phyloP scores from a whole-genome alignment of 139 green algal species.

The Coelastrella sp. region DNA sequence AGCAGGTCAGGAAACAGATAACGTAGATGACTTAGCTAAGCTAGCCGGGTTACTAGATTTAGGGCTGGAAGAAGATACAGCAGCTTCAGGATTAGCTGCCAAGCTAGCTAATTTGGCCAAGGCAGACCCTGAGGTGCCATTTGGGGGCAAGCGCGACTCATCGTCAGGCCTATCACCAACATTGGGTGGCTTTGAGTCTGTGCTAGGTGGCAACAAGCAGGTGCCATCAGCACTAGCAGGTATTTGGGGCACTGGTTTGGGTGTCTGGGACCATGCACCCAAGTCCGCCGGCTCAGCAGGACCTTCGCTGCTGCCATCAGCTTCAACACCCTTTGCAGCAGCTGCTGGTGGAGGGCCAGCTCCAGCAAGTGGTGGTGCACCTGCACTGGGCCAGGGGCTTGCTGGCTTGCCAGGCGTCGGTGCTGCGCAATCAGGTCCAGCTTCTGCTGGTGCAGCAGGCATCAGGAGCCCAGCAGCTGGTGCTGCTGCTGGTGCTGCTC shows the following conservation, averaged over 20 bases:
- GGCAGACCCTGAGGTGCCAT: neutral
- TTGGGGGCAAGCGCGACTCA: slow-evolving; percentile 14
- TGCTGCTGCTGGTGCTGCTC: neutral
- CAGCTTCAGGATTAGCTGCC: slow-evolving; percentile 16
- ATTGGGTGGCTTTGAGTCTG: slow-evolving; percentile 20
- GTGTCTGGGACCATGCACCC: slow-evolving; percentile 41
- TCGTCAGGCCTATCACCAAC: slow-evolving; percentile 15
- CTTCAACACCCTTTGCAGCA: neutral
- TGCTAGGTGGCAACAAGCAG: slow-evolving; percentile 16
- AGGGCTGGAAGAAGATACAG: slow-evolving; percentile 9
- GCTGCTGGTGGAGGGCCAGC: neutral
- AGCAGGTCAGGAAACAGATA: neutral
- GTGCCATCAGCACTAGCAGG: slow-evolving; percentile 25
- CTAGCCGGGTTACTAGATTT: slow-evolving; percentile 10
- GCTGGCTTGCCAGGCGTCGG: neutral
- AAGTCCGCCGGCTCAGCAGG: neutral
- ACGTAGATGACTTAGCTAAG: slow-evolving; percentile 23
- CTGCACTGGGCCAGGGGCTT: neutral
- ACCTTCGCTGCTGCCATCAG: neutral
- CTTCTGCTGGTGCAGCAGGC: slow-evolving; percentile 2
- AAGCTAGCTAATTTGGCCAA: slow-evolving; percentile 15
- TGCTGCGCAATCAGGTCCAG: neutral
- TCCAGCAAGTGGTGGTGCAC: neutral
- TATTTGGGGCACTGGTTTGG: slow-evolving; percentile 39
- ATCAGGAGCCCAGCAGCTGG: neutral